These are phyloP conservation scores for Cyberlindnera mycetangii DNA, from an alignment of 805 yeast genomes.

Conservation along the genomic window DNA sequence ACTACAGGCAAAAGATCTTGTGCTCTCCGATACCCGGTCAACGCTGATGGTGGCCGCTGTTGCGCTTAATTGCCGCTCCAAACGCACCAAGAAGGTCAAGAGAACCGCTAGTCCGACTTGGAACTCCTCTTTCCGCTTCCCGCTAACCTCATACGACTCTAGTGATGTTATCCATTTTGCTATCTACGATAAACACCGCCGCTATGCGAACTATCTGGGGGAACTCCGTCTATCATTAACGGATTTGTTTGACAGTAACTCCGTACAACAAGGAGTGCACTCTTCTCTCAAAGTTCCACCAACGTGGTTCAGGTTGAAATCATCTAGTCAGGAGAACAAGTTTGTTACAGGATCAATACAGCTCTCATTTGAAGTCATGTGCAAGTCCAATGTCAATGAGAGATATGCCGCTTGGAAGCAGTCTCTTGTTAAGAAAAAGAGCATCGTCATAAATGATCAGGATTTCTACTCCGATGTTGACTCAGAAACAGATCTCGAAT, in stretches of 20 bases:
- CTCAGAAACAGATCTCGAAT: slow-evolving; percentile 27
- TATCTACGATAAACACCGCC: slow-evolving; percentile 27
- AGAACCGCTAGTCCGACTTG: slow-evolving; percentile 26
- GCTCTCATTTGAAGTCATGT: slow-evolving; percentile 38
- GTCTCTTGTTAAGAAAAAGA: slow-evolving; percentile 2
- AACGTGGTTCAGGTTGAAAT: slow-evolving; percentile 44
- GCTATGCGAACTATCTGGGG: slow-evolving; percentile 27
- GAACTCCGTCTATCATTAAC: slow-evolving; percentile 26
- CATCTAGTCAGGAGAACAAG: slow-evolving; percentile 36
- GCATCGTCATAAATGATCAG: slow-evolving; percentile 23
- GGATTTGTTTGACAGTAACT: slow-evolving; percentile 18
- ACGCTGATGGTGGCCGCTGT: slow-evolving; percentile 25
- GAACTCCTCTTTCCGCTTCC: slow-evolving; percentile 20
- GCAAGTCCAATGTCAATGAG: slow-evolving; percentile 20
- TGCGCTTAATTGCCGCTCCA: slow-evolving; percentile 23
- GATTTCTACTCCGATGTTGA: slow-evolving; percentile 26
- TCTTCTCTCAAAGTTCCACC: slow-evolving; percentile 22
- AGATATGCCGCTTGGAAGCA: slow-evolving; percentile 23
- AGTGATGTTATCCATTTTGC: slow-evolving; percentile 23
- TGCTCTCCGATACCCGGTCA: slow-evolving; percentile 16
- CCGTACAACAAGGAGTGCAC: not conserved
- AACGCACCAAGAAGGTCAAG: slow-evolving; percentile 22
- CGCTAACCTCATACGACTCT: slow-evolving; percentile 8
- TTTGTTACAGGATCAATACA: slow-evolving; percentile 49
- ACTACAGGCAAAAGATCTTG: slow-evolving; percentile 25